Conservation (phyloP, 2,329 filamentous ascomycete genomes). For the Fusarium odoratissimum region DNA sequence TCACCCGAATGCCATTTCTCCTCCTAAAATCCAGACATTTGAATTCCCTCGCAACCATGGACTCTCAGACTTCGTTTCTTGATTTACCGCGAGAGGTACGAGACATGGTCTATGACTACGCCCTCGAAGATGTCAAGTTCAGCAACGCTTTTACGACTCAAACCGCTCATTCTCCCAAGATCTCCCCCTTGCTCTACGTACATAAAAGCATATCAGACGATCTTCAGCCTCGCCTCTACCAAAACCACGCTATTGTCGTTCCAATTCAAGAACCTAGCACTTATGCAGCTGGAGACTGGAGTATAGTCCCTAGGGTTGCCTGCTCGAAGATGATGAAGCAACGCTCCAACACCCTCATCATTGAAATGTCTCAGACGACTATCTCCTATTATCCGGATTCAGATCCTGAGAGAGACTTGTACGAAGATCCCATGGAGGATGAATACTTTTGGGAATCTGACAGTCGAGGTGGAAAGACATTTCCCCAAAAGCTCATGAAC, state of each 20-base stretch:
- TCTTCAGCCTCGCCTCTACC: background rate
- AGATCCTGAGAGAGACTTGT: background rate
- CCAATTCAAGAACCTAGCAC: background rate
- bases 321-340: slow-evolving; percentile 3
- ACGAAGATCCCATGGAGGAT: background rate
- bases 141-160: background rate
- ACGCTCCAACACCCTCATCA: background rate
- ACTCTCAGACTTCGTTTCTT: background rate
- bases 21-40: accelerated
- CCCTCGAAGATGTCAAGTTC: background rate
- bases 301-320: accelerated
- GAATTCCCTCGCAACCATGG: background rate
- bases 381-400: accelerated
- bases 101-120: background rate
- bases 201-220: background rate
- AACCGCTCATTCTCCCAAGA: background rate
- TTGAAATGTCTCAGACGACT: background rate
- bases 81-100: background rate
- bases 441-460: accelerated
- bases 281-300: background rate
- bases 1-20: too few species aligned
- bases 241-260: background rate
- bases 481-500: background rate
- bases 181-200: background rate
- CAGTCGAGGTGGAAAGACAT: background rate